A percentile compares a stretch with the other conserved stretches of the same genome.
phyloP scores from a whole-genome alignment of 768 basidiomycete species.

The Amyloporia xantha region DNA sequence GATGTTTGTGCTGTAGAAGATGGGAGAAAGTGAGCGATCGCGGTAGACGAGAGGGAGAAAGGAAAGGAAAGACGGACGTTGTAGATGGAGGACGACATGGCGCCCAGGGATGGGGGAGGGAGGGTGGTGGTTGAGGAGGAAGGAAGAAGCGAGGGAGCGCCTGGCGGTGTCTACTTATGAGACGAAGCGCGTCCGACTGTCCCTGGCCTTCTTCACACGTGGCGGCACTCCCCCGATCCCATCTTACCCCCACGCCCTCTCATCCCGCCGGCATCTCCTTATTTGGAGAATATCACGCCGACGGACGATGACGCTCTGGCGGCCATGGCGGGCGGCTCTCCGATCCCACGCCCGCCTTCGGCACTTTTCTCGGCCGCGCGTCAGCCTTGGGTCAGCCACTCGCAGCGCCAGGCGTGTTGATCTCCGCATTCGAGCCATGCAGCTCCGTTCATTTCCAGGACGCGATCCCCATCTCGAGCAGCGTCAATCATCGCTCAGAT shows the following conservation, averaged over 20 bases:
- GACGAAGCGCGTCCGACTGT: constrained; percentile 5
- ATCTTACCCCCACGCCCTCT: constrained; percentile 12
- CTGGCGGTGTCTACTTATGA: constrained; percentile 15
- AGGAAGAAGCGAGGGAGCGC: constrained; percentile 13
- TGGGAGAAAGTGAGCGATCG: constrained; percentile 1
- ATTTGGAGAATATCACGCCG: constrained; percentile 5
- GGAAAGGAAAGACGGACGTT: constrained; percentile 17
- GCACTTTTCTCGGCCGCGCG: background rate
- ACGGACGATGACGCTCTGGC: constrained; percentile 9
- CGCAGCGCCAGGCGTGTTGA: background rate
- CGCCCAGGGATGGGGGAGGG: constrained; percentile 3
- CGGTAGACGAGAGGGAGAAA: background rate
- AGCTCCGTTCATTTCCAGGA: background rate
- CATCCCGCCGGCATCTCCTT: constrained; percentile 18
- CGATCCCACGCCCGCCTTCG: background rate
- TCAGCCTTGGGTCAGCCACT: background rate
- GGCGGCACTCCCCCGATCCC: constrained; percentile 14
- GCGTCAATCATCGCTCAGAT: background rate
- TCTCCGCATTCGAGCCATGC: background rate
- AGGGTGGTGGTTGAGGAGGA: constrained; percentile 16
- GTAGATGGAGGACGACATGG: constrained; percentile 26
- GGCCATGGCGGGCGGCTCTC: background rate
- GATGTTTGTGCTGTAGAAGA: constrained; percentile 31
- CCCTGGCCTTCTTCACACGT: constrained; percentile 14
- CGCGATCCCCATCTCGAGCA: background rate